Evolutionary conservation across 2,329 filamentous ascomycete species (phyloP).

Genomic region (Nemania bipapillata): DNA sequence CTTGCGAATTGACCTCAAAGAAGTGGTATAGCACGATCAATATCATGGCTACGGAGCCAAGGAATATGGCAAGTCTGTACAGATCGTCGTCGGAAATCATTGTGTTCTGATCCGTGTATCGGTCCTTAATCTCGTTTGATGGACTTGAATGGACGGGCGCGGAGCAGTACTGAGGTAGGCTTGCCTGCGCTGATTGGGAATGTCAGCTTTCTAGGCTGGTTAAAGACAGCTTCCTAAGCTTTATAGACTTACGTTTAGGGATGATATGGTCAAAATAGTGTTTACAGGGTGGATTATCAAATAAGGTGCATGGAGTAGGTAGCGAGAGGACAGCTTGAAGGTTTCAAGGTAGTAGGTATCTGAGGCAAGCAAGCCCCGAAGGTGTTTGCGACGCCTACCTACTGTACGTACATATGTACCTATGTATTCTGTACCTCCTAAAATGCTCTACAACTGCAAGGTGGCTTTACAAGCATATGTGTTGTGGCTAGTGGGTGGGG

Average conservation of each 20-base stretch:
- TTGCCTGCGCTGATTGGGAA: not conserved
- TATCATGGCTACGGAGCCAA: constrained; percentile 88
- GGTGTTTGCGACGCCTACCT: constrained; percentile 5
- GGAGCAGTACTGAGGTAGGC: constrained; percentile 13
- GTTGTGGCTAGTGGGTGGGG: constrained; percentile 35
- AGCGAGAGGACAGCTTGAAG: constrained; percentile 51
- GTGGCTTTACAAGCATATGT: constrained; percentile 8
- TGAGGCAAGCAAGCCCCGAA: not conserved
- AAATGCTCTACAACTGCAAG: too few relatives aligned
- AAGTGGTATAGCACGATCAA: constrained; percentile 96
- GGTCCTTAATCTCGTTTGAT: constrained; percentile 27
- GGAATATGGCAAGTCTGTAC: constrained; percentile 90
- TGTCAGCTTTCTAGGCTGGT: not conserved
- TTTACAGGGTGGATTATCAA: constrained; percentile 26
- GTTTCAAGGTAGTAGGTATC: constrained; percentile 30
- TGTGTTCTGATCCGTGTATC: constrained; percentile 53
- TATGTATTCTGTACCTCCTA: too few relatives aligned
- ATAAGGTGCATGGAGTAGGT: constrained; percentile 16
- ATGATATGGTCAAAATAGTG: constrained; percentile 23
- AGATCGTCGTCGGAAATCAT: constrained; percentile 97
- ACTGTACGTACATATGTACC: not conserved
- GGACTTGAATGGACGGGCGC: constrained; percentile 32
- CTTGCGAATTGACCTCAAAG: constrained; percentile 86
- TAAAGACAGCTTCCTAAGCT: not conserved
- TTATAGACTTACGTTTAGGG: constrained; percentile 23